A percentile compares a stretch with the other conserved stretches of the same genome.
phyloP scores from a whole-genome alignment of 805 yeast species.

The Candida ovalis region DNA sequence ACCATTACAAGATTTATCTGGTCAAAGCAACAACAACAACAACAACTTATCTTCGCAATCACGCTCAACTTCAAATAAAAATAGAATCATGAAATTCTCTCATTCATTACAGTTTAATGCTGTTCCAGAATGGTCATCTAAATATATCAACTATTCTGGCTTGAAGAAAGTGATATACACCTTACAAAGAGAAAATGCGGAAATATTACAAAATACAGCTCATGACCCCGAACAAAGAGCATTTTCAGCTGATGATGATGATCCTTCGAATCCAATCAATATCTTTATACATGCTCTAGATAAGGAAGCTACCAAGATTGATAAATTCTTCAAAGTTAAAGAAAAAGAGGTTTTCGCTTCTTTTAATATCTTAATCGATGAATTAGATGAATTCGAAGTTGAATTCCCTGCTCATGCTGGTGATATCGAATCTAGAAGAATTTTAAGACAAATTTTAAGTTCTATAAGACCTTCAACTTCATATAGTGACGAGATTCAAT shows the following conservation, averaged over 20 bases:
- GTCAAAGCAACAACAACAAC: not conserved
- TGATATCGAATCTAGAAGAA: slow-evolving; percentile 14
- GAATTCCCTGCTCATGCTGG: slow-evolving; percentile 24
- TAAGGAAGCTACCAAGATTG: slow-evolving; percentile 71
- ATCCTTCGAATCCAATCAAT: slow-evolving; percentile 42
- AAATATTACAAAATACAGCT: slow-evolving; percentile 22
- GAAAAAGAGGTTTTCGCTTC: slow-evolving; percentile 54
- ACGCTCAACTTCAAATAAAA: not conserved
- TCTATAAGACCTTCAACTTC: slow-evolving; percentile 10
- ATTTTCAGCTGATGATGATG: slow-evolving; percentile 31
- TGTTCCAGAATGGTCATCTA: slow-evolving; percentile 52
- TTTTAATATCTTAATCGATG: slow-evolving; percentile 55
- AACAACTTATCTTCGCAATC: not conserved
- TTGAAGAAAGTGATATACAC: slow-evolving; percentile 74
- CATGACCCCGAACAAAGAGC: slow-evolving; percentile 25
- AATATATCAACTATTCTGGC: slow-evolving; percentile 42
- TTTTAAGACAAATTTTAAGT: slow-evolving; percentile 14
- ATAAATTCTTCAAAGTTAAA: slow-evolving; percentile 65
- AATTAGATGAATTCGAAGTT: slow-evolving; percentile 57
- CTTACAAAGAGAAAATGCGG: slow-evolving; percentile 61
- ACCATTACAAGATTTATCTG: slow-evolving; percentile 18
- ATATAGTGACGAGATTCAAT: slow-evolving; percentile 4
- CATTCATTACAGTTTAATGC: slow-evolving; percentile 48
- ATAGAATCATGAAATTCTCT: slow-evolving; percentile 74
- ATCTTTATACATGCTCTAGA: slow-evolving; percentile 74